Evolutionary conservation across 176 grass and related monocot genomes (phyloP).

Genomic region (Oryza australiensis): DNA sequence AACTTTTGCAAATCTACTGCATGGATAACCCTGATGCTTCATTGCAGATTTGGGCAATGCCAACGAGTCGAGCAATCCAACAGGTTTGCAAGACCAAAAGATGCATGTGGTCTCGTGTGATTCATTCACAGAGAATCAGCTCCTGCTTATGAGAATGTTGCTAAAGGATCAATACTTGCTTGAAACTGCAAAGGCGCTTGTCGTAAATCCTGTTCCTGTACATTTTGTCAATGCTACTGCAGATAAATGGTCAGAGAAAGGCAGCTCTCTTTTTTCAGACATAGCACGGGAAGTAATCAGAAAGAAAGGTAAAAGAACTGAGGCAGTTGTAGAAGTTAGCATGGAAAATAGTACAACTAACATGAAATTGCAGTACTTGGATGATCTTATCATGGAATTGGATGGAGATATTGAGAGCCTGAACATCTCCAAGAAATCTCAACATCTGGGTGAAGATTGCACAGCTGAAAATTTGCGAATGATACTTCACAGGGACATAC

Average conservation of each 20-base stretch:
- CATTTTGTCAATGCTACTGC: constrained; percentile 7
- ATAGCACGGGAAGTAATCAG: constrained; percentile 57
- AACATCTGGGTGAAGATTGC: background rate
- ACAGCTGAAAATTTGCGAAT: constrained; percentile 39
- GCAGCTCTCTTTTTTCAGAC: constrained; percentile 58
- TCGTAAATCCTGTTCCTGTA: constrained; percentile 39
- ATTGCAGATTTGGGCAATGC: constrained; percentile 42
- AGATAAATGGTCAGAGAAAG: constrained; percentile 46
- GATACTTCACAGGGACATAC: constrained; percentile 67
- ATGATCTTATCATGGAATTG: constrained; percentile 71
- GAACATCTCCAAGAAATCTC: constrained; percentile 37
- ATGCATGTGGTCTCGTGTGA: constrained; percentile 30
- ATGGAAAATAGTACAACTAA: background rate
- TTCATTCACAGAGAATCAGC: constrained; percentile 62
- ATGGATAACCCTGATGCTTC: constrained; percentile 10
- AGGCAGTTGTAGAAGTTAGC: constrained; percentile 29
- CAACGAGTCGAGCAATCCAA: background rate
- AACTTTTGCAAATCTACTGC: background rate
- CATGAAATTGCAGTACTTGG: constrained; percentile 36
- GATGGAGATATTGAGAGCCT: constrained; percentile 67
- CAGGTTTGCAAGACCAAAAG: constrained; percentile 1
- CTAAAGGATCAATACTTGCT: constrained; percentile 64
- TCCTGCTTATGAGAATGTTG: constrained; percentile 52
- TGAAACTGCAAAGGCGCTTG: constrained; percentile 51
- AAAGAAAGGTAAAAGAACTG: constrained; percentile 64